Percentiles rank a stretch among this genome's conserved stretches.
Evolutionary conservation across 495 filamentous ascomycete species (phyloP).

Genomic region (Penicillium macrosclerotiorum): DNA sequence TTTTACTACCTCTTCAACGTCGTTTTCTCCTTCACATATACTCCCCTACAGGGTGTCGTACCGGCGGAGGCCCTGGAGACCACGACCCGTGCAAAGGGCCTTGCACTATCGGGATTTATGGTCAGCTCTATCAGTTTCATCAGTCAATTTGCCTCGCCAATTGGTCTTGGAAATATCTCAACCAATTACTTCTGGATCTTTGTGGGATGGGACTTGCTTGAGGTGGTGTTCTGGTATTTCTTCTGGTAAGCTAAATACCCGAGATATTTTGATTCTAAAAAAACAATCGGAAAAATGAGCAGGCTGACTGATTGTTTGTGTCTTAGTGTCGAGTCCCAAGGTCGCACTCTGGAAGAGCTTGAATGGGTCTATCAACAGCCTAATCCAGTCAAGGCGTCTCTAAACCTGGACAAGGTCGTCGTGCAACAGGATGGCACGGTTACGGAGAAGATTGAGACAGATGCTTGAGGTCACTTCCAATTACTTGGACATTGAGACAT

Average conservation of each 20-base stretch:
- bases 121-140: slow-evolving; percentile 58
- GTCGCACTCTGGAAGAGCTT: slow-evolving; percentile 70
- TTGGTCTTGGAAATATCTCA: slow-evolving; percentile 52
- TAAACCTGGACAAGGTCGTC: slow-evolving; percentile 55
- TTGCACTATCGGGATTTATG: slow-evolving; percentile 57
- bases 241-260: slow-evolving; percentile 45
- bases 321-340: slow-evolving; percentile 60
- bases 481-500: not conserved
- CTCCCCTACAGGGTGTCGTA: slow-evolving; percentile 68
- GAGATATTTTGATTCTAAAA: not conserved
- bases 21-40: slow-evolving; percentile 65
- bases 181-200: slow-evolving; percentile 65
- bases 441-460: slow-evolving; percentile 54
- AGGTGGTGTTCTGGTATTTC: slow-evolving; percentile 58
- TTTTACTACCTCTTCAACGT: slow-evolving; percentile 71
- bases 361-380: slow-evolving; percentile 63
- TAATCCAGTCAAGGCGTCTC: slow-evolving; percentile 58
- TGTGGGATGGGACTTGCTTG: slow-evolving; percentile 60
- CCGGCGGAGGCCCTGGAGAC: slow-evolving; percentile 65
- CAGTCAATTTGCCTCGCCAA: slow-evolving; percentile 57
- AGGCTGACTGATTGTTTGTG: slow-evolving; percentile 1
- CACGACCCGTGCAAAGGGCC: slow-evolving; percentile 63
- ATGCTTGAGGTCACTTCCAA: slow-evolving; percentile 43
- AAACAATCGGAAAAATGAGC: not conserved
- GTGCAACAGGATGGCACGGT: slow-evolving; percentile 51